Conservation (phyloP, 441 rosid species). For the Hura crepitans region DNA sequence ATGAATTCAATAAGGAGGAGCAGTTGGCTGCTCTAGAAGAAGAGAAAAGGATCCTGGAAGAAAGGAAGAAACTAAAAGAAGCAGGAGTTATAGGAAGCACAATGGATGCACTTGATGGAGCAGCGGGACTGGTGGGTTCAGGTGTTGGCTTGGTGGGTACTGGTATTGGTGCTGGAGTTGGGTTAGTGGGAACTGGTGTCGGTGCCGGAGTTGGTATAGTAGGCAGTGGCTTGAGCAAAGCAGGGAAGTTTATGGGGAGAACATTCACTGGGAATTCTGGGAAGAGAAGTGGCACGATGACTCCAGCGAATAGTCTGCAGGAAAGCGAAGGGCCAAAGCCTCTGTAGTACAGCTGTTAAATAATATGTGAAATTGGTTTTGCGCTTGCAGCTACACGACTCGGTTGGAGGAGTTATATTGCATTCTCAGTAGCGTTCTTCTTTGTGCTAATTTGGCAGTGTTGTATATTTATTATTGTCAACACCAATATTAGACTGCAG, state of each 20-base stretch:
- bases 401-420: background rate
- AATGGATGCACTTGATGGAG: constrained; percentile 77
- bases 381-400: constrained; percentile 2
- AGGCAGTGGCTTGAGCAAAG: constrained; percentile 78
- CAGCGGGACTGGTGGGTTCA: constrained; percentile 48
- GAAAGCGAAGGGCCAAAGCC: constrained; percentile 62
- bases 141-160: constrained; percentile 53
- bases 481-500: background rate
- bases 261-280: constrained; percentile 82
- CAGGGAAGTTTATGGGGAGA: constrained; percentile 90
- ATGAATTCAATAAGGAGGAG: constrained; percentile 77
- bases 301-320: constrained; percentile 52
- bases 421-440: background rate
- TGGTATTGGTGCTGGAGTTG: constrained; percentile 59
- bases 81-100: constrained; percentile 92
- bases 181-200: constrained; percentile 56
- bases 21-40: constrained; percentile 72
- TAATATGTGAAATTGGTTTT: constrained; percentile 17
- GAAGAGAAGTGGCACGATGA: constrained; percentile 56
- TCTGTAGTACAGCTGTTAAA: constrained; percentile 9
- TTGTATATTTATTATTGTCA: background rate
- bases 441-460: background rate
- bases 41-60: constrained; percentile 77
- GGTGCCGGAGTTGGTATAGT: constrained; percentile 70
- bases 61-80: constrained; percentile 82